Conservation (phyloP, 2,329 filamentous ascomycete species). For the Graphilbum ipis-grandicollis region DNA sequence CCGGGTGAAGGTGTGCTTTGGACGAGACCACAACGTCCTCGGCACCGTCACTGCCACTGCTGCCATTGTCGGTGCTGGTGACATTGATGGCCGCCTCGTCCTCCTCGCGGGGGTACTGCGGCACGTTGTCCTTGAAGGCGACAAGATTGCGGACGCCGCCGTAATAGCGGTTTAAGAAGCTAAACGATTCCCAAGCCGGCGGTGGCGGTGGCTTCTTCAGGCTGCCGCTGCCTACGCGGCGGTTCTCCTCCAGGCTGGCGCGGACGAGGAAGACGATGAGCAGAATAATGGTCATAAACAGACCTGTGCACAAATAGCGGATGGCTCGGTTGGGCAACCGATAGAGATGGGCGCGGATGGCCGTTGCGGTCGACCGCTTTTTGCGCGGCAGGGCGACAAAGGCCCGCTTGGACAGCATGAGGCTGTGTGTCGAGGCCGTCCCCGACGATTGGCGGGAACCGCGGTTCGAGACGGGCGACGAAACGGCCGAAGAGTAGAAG, state of each 20-base stretch:
- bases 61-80: constrained; percentile 3
- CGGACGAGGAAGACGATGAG: constrained; percentile 63
- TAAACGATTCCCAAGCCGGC: constrained; percentile 73
- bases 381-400: constrained; percentile 11
- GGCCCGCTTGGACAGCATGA: constrained; percentile 25
- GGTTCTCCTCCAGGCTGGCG: constrained; percentile 55
- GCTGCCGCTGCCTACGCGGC: constrained; percentile 35
- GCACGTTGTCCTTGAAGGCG: constrained; percentile 44
- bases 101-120: constrained; percentile 61
- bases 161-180: constrained; percentile 76
- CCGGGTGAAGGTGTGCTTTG: constrained; percentile 13
- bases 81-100: constrained; percentile 34
- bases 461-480: constrained; percentile 21
- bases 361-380: background rate
- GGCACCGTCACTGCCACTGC: background rate
- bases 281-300: constrained; percentile 52
- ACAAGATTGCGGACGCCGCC: constrained; percentile 66
- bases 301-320: constrained; percentile 57
- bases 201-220: constrained; percentile 42
- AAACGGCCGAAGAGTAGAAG: constrained; percentile 19
- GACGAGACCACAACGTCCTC: background rate
- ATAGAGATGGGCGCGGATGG: constrained; percentile 27
- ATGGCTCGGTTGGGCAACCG: constrained; percentile 56
- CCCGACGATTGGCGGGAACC: constrained; percentile 38
- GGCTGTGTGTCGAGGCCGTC: constrained; percentile 22